Evolutionary conservation across 352 stramenopile genomes (phyloP).

Genomic region (Pythium plurisporium): DNA sequence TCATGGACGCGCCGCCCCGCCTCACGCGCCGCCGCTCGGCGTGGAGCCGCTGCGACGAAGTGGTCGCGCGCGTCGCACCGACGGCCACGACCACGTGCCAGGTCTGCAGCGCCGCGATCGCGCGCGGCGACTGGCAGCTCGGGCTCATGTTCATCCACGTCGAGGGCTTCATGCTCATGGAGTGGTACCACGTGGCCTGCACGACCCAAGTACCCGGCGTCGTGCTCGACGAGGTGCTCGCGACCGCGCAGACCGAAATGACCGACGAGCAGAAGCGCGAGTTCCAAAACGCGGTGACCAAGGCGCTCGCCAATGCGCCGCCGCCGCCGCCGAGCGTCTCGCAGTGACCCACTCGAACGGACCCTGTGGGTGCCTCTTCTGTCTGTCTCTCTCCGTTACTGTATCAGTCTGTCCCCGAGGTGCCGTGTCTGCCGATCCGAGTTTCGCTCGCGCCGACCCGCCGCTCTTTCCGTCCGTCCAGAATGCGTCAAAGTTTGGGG

Average conservation of each 20-base stretch:
- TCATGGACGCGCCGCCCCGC: conserved; percentile 41
- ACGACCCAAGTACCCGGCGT: conserved; percentile 43
- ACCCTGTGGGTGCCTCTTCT: no score
- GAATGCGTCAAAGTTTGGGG: not conserved
- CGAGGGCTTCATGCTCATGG: conserved; percentile 86
- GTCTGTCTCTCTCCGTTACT: not conserved
- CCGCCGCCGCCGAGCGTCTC: conserved; percentile 11
- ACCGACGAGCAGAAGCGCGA: conserved; percentile 42
- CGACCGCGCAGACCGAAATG: conserved; percentile 66
- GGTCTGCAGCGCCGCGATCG: conserved; percentile 57
- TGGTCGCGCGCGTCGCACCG: conserved; percentile 64
- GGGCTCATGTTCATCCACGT: conserved; percentile 85
- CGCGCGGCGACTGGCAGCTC: conserved; percentile 62
- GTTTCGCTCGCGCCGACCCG: not conserved
- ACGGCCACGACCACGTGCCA: conserved; percentile 78
- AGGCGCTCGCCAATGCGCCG: conserved; percentile 10
- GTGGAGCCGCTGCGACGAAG: conserved; percentile 78
- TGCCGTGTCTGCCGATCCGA: not conserved
- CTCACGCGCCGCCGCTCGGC: conserved; percentile 48
- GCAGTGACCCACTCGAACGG: conserved; percentile 4
- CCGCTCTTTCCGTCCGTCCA: not conserved
- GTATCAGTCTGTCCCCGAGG: not conserved
- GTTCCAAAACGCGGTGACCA: conserved; percentile 31
- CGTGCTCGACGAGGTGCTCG: conserved; percentile 44
- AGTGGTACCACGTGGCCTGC: conserved; percentile 79